phyloP scores from a whole-genome alignment of 1,139 yeast genomes.

The Geotrichum macrosporum region DNA sequence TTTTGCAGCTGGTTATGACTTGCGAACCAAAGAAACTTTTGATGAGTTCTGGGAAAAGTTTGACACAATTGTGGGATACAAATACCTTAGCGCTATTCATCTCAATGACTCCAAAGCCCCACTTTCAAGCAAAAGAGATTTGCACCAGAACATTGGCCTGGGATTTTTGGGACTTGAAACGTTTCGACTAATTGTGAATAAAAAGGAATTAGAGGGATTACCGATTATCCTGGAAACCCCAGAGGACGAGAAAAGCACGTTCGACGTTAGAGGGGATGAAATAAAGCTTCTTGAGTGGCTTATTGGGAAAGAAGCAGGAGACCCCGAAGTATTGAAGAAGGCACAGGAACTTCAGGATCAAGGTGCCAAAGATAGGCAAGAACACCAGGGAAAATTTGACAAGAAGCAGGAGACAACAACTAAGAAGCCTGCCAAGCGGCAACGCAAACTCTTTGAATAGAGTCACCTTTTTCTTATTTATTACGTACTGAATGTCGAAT shows the following conservation, averaged over 20 bases:
- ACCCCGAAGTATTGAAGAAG: constrained; percentile 52
- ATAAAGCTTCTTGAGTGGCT: constrained; percentile 66
- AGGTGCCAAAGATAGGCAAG: constrained; percentile 37
- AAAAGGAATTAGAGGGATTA: constrained; percentile 53
- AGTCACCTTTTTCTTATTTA: no score
- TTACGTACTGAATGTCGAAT: no score
- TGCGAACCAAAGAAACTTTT: constrained; percentile 55
- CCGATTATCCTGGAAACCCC: constrained; percentile 95
- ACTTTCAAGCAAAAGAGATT: constrained; percentile 79
- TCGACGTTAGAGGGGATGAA: constrained; percentile 69
- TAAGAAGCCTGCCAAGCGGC: constrained; percentile 15
- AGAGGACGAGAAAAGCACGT: constrained; percentile 46
- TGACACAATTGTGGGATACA: constrained; percentile 66
- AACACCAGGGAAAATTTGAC: constrained; percentile 31
- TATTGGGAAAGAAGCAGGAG: constrained; percentile 50
- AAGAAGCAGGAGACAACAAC: constrained; percentile 26
- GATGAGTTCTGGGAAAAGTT: constrained; percentile 67
- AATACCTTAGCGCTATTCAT: constrained; percentile 77
- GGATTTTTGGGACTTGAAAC: constrained; percentile 88
- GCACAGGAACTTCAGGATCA: constrained; percentile 46
- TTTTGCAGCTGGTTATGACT: constrained; percentile 93
- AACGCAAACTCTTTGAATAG: constrained; percentile 11
- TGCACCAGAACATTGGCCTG: constrained; percentile 83
- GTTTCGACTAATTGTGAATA: constrained; percentile 73
- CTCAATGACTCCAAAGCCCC: constrained; percentile 95